Conservation (phyloP, 2,329 filamentous ascomycete species). For the Thermothelomyces thermophilus region DNA sequence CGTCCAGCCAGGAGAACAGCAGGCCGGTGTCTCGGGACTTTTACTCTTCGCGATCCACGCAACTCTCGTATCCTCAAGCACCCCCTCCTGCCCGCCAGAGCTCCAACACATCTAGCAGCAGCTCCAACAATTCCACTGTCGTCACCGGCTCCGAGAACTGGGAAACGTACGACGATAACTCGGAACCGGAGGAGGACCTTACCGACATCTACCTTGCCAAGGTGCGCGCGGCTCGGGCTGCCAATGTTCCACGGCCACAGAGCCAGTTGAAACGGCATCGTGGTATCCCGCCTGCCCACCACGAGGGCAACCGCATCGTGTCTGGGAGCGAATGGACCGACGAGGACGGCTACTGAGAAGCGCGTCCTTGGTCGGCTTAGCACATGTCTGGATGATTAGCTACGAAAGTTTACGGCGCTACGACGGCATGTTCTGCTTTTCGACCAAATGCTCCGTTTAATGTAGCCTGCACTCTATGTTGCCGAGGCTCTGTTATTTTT, state of each 20-base stretch:
- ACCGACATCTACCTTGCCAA: slow-evolving; percentile 77
- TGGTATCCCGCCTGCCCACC: slow-evolving; percentile 45
- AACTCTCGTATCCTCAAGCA: slow-evolving; percentile 35
- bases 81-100: slow-evolving; percentile 49
- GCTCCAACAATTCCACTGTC: slow-evolving; percentile 62
- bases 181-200: slow-evolving; percentile 67
- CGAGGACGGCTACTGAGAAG: slow-evolving; percentile 49
- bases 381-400: slow-evolving; percentile 13
- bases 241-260: slow-evolving; percentile 43
- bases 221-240: slow-evolving; percentile 55
- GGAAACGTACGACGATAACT: slow-evolving; percentile 90
- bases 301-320: slow-evolving; percentile 56
- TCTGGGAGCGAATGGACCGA: slow-evolving; percentile 63
- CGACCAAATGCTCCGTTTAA: slow-evolving; percentile 12
- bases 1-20: slow-evolving; percentile 24
- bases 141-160: slow-evolving; percentile 89
- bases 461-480: slow-evolving; percentile 8
- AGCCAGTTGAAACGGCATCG: slow-evolving; percentile 48
- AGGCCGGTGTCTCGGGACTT: slow-evolving; percentile 35
- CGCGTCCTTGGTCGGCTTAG: background rate
- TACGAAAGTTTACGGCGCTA: slow-evolving; percentile 27
- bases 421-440: slow-evolving; percentile 13
- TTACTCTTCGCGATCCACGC: slow-evolving; percentile 33
- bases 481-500: background rate
- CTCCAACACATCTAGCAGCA: slow-evolving; percentile 60